Evolutionary conservation across 768 basidiomycete species (phyloP), one percentile per base, ranked within the genome.

Genomic region (Auriscalpium vulgare): DNA sequence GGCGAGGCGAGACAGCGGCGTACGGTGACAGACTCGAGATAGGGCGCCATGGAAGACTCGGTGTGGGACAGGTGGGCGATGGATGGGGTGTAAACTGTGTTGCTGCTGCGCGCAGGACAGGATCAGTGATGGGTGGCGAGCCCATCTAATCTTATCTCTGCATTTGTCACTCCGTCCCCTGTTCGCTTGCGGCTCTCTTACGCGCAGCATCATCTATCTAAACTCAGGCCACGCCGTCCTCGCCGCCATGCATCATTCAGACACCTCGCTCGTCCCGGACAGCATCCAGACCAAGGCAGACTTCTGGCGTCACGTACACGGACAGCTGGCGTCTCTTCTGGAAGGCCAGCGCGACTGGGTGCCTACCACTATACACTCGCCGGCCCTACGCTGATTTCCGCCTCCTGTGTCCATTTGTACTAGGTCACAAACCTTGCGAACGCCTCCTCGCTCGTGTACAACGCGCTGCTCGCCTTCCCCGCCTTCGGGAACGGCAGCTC

Each of bases 381-480:
- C 37, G 56, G 58, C 50, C 23, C 55, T 49, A 51, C 21, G 19
- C 50, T 47, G 35, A 19, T 14, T 49, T 43, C 34, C 14, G 58
- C 10, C 36, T 49, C 37, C 51, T 45, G 34, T 37, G 46, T 36
- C 19, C 47, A 48, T 19, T 14, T 45, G 45, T 44, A 14, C 48
- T 63, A 92, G 90, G 78, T 95, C 44, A 82, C 92, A n/a, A 93
- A 92, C 67, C 77, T 93, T 19, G 82, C 91, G 45, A 95, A 95
- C 66, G 79, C 90, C 0, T 81, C 91, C 23, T 84, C 91, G 8
- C 70, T 95, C 51, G 78, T 97, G 45, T 95, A 83, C 74, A 83
- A 85, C 63, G 78, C 88, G 10, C 78, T 94, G 47, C 78, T 82
- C 48, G 83, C 83, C 14, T 95, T 86, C 59, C 65, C 76, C 23